Base-by-base conservation (phyloP, 352 stramenopile genomes). In the Globisporangium okanoganense region DNA sequence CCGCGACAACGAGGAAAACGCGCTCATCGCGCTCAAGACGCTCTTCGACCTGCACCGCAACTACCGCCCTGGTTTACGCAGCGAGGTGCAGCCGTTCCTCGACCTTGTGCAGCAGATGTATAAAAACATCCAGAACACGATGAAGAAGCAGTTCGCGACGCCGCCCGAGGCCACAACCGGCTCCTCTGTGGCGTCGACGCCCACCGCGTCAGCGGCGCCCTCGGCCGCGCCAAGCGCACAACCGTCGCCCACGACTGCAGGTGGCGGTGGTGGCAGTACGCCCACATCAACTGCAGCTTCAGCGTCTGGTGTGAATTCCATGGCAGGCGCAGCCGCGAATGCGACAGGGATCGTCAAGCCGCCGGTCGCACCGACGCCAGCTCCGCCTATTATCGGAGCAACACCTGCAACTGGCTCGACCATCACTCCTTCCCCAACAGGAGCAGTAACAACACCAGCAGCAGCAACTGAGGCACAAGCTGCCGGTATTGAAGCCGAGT, bases 21-120 rank as follows among this genome's bases (percentile, higher is more conserved):
- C 92, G 25, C 76, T 99, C 18, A 77, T 98, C 56, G 93, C 90
- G 58, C 74, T 98, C 45, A 89, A 96, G 62, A 98, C 97, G 62
- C 91, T 99, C 35, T 99, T 99, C 69, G 95, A 99, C 60, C 71
- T 99, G 58, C 96, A 99, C 73, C 98, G 98, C 62, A 97, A 97
- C 65, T 99, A 98, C 72, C 85, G 93, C 7, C 83, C 91, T 0
- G 79, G 75, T 8, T 76, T 98, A n/a, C 79, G 87, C 20, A 90
- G 88, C 43, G 83, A 98, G 65, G 94, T 99, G 48, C 87, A 92
- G 66, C 73, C 85, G 5, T 95, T 97, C 65, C 66, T 96, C 10
- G 85, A 95, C 47, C 76, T 96, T 51, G 87, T 96, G 12, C 82
- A 94, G 65, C 85, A 93, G 62, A 93, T 96, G 84, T 96, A 96